A percentile compares a stretch with the other conserved stretches of the same genome.
Conservation (phyloP, 2,329 filamentous ascomycete species). For the Fusarium gaditjirri region DNA sequence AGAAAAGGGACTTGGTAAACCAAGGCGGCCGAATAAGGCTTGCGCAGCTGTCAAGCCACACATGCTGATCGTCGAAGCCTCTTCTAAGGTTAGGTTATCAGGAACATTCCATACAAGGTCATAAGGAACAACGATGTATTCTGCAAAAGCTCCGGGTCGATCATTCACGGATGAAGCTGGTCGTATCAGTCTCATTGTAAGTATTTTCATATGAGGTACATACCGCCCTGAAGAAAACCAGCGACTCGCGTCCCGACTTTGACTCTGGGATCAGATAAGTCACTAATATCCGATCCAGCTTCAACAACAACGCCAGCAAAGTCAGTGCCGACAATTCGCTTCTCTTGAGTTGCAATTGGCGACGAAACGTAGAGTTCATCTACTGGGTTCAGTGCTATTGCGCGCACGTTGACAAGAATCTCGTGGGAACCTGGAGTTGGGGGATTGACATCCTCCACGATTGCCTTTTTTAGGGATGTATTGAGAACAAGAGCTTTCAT, state of each 20-base stretch:
- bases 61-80: constrained; percentile 54
- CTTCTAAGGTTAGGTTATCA: constrained; percentile 45
- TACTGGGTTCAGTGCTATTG: constrained; percentile 45
- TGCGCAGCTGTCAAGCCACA: constrained; percentile 58
- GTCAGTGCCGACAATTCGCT: constrained; percentile 53
- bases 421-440: constrained; percentile 28
- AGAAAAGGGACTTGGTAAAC: constrained; percentile 49
- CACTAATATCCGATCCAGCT: constrained; percentile 22
- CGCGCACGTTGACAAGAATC: constrained; percentile 39
- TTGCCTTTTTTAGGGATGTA: neutral
- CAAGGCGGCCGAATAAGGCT: constrained; percentile 52
- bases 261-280: constrained; percentile 15
- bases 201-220: rapidly evolving
- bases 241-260: constrained; percentile 49
- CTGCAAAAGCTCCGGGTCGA: constrained; percentile 57
- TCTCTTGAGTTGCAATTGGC: constrained; percentile 46
- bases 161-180: constrained; percentile 54
- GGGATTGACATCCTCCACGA: constrained; percentile 27
- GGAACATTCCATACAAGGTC: constrained; percentile 55
- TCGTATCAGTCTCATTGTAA: rapidly evolving
- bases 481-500: constrained; percentile 44
- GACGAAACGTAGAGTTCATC: constrained; percentile 49
- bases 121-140: constrained; percentile 49
- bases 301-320: constrained; percentile 52
- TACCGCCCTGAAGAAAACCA: constrained; percentile 55